Conservation (phyloP, 306 rosid genomes). For the Cucurbita maxima region DNA sequence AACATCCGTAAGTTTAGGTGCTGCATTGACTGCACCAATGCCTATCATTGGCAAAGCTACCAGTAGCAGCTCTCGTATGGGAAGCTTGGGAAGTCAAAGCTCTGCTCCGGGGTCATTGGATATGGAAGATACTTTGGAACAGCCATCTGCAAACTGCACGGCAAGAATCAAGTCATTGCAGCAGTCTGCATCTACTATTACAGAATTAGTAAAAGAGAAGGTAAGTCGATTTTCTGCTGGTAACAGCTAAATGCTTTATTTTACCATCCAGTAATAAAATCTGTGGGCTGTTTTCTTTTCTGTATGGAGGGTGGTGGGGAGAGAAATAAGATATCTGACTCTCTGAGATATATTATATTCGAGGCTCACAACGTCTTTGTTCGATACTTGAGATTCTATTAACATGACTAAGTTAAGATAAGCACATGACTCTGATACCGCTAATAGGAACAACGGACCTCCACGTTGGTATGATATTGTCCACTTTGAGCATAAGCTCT, state of each 20-base stretch:
- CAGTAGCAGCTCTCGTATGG: conserved; percentile 38
- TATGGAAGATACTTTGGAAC: conserved; percentile 50
- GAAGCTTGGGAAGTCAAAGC: conserved; percentile 81
- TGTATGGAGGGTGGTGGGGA: background rate
- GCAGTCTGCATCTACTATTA: conserved; percentile 64
- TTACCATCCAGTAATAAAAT: background rate
- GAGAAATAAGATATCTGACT: background rate
- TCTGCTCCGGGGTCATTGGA: conserved; percentile 88
- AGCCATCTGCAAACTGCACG: conserved; percentile 70
- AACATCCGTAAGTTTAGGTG: conserved; percentile 26
- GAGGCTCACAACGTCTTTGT: too few species aligned
- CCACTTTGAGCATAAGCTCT: too few species aligned
- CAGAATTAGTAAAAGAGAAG: conserved; percentile 70
- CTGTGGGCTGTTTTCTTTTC: background rate
- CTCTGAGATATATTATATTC: background rate
- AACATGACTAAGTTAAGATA: too few species aligned
- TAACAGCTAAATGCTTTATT: background rate
- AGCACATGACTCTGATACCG: too few species aligned
- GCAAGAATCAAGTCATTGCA: conserved; percentile 70
- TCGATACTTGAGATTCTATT: too few species aligned
- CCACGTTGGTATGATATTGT: too few species aligned
- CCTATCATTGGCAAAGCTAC: conserved; percentile 43
- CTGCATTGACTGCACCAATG: conserved; percentile 62
- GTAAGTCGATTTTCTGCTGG: conserved; percentile 18
- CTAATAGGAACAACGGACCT: too few species aligned